Evolutionary conservation across 2,329 filamentous ascomycete species (phyloP).

Genomic region (Ambrosiella xylebori): DNA sequence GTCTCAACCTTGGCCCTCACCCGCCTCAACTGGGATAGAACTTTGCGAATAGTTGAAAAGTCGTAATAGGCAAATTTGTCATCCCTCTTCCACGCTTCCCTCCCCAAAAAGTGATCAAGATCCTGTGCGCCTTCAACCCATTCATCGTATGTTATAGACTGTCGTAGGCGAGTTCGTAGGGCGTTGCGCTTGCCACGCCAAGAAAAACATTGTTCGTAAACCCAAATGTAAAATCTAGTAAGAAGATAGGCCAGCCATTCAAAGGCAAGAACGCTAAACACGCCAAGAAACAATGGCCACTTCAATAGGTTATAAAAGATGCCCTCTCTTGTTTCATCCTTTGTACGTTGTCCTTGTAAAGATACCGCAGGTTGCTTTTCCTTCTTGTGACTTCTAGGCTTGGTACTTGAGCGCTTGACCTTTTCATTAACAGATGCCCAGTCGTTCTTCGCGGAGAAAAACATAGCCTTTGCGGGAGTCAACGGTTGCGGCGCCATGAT

Average conservation of each 20-base stretch:
- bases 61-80: slow-evolving; percentile 79
- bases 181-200: slow-evolving; percentile 68
- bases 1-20: slow-evolving; percentile 42
- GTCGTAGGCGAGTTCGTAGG: slow-evolving; percentile 53
- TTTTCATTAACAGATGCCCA: slow-evolving; percentile 79
- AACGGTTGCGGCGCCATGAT: slow-evolving; percentile 16
- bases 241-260: slow-evolving; percentile 48
- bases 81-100: slow-evolving; percentile 61
- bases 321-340: slow-evolving; percentile 88
- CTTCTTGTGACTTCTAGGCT: slow-evolving; percentile 18
- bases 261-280: slow-evolving; percentile 14
- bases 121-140: slow-evolving; percentile 69
- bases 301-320: slow-evolving; percentile 79
- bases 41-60: slow-evolving; percentile 60
- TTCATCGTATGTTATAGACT: slow-evolving; percentile 57
- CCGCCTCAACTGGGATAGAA: slow-evolving; percentile 57
- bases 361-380: slow-evolving; percentile 17
- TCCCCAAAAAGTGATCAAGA: slow-evolving; percentile 66
- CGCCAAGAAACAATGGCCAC: slow-evolving; percentile 70
- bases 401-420: slow-evolving; percentile 29
- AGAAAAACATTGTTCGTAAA: slow-evolving; percentile 80
- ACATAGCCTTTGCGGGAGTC: slow-evolving; percentile 26
- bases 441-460: slow-evolving; percentile 84
- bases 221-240: slow-evolving; percentile 74
- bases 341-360: slow-evolving; percentile 40